Evolutionary conservation across 2,329 filamentous ascomycete species (phyloP).

Genomic region (Teratosphaeria viscida): DNA sequence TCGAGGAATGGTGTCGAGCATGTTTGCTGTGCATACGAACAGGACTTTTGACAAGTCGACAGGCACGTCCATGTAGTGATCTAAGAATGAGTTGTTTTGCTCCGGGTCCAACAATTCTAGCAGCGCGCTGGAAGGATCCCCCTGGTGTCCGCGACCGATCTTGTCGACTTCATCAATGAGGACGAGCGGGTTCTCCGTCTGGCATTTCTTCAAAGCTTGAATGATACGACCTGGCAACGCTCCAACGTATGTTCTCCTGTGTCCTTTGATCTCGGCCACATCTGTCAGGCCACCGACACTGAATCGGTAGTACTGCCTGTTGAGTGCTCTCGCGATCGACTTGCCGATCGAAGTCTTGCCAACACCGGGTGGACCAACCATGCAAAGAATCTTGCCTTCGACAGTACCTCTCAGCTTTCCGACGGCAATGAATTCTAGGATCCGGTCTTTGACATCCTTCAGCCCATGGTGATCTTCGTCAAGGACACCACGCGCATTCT

Average conservation of each 20-base stretch:
- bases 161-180: conserved; percentile 98
- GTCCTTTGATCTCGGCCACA: conserved; percentile 97
- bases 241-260: conserved; percentile 90
- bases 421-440: conserved; percentile 95
- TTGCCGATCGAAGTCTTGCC: conserved; percentile 99
- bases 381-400: conserved; percentile 95
- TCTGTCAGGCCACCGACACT: conserved; percentile 94
- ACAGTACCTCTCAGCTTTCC: conserved; percentile 94
- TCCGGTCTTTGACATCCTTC: conserved; percentile 97
- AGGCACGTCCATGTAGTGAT: conserved; percentile 97
- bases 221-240: conserved; percentile 93
- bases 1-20: conserved; percentile 94
- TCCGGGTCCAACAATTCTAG: conserved; percentile 92
- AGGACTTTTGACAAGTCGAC: conserved; percentile 95
- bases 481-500: conserved; percentile 78
- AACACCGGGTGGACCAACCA: conserved; percentile 93
- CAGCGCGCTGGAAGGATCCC: conserved; percentile 87
- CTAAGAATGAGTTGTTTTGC: conserved; percentile 93
- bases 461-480: conserved; percentile 95
- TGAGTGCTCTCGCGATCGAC: conserved; percentile 87
- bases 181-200: conserved; percentile 94
- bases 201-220: conserved; percentile 95
- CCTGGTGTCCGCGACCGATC: conserved; percentile 91
- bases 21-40: conserved; percentile 97
- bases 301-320: conserved; percentile 95